Evolutionary conservation across 352 stramenopile species (phyloP), one percentile per base, ranked within the genome.

Genomic region (Globisporangium cystogenes): DNA sequence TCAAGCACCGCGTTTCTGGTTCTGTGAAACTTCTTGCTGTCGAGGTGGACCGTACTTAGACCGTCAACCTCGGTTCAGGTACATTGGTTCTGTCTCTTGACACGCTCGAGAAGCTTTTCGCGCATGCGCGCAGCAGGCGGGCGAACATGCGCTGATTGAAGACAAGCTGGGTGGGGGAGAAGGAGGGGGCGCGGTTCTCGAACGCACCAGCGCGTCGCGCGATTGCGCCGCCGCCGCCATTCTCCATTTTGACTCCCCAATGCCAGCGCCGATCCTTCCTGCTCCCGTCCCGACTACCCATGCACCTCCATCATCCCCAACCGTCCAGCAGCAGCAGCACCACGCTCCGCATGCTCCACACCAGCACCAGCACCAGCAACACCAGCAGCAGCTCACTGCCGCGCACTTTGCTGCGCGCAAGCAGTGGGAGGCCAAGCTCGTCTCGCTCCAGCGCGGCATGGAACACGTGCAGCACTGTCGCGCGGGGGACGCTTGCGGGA

Each of bases 371-470:
- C 23, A 20, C n/a, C n/a, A n/a, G 20, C 24, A 6, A 36, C 23
- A 29, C 6, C 4, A 24, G 44, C 31, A 36, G 33, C 33, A 39
- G 33, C 33, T 39, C 33, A 26, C 26, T 16, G 18, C 24, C 11
- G 23, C 18, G 27, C 45, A 50, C 7, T 70, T 75, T 23, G 68
- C 70, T 16, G 49, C 65, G 50, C 74, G 72, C 60, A 78, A 81
- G 65, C 74, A 86, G 50, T 85, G 72, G 65, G 65, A 83, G 40
- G 68, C 71, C 50, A 85, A 85, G 46, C 64, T 84, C 39, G 70
- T 65, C 4, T 87, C 74, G 16, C 77, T 90, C 49, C 72, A 78
- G 65, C 72, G 76, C 42, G 79, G 79, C 31, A 64, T 90, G 56
- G 70, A 79, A 48, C 79, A 90, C 55, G 72, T 90, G 29, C 62